Evolutionary conservation across 768 basidiomycete genomes (phyloP).

Genomic region (Neoboletus magnificus): DNA sequence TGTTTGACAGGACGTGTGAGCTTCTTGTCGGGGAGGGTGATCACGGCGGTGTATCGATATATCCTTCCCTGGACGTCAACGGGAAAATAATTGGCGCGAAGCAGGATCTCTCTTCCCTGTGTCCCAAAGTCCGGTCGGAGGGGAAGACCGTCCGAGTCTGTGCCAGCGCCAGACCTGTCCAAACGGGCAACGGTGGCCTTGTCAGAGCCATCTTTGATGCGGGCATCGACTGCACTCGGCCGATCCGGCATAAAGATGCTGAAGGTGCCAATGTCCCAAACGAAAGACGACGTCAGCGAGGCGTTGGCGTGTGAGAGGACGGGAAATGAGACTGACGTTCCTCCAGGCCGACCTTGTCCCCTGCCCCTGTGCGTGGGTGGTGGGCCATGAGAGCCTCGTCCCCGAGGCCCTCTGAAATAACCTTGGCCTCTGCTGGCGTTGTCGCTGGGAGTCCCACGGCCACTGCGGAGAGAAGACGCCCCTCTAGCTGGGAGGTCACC

Average conservation of each 20-base stretch:
- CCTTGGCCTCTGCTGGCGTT: conserved; percentile 23
- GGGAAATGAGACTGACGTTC: conserved; percentile 15
- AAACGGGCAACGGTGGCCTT: conserved; percentile 35
- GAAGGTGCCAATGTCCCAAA: not conserved
- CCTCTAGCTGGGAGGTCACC: not conserved
- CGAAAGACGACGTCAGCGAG: not conserved
- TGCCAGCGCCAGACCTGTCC: conserved; percentile 17
- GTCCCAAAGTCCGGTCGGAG: conserved; percentile 45
- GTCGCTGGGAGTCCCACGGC: conserved; percentile 4
- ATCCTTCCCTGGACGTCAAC: conserved; percentile 38
- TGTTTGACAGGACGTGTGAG: conserved; percentile 35
- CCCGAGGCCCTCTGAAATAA: not conserved
- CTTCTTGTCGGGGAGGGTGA: conserved; percentile 23
- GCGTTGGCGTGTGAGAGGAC: not conserved
- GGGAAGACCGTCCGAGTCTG: conserved; percentile 32
- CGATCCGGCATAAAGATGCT: conserved; percentile 33
- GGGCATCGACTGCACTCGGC: conserved; percentile 51
- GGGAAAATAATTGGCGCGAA: conserved; percentile 52
- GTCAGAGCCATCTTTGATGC: conserved; percentile 42
- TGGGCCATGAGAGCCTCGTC: not conserved
- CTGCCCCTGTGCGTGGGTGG: not conserved
- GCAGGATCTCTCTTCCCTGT: conserved; percentile 35
- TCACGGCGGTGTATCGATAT: conserved; percentile 38
- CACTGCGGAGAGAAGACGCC: not conserved
- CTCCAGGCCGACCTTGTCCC: conserved; percentile 15